Conservation (phyloP, 169 alveolate genomes). For the Plasmodium reichenowi region DNA sequence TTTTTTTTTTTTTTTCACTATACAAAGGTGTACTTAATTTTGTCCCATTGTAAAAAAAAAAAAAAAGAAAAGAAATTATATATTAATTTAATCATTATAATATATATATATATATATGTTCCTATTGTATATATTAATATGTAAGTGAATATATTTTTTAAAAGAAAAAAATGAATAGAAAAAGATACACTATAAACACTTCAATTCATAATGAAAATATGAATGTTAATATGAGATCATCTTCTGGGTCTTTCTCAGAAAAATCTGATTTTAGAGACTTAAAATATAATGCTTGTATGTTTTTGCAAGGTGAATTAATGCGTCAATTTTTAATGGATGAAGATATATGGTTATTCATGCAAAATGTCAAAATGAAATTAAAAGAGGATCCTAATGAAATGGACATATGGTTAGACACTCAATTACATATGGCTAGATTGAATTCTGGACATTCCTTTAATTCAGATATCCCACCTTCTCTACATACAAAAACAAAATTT, state of each 20-base stretch:
- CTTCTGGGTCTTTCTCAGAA: slow-evolving; percentile 6
- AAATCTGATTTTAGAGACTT: slow-evolving; percentile 30
- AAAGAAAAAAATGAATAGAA: slow-evolving; percentile 23
- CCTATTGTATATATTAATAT: neutral
- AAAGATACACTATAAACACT: neutral
- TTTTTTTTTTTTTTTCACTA: too few relatives aligned
- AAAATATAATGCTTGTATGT: slow-evolving; percentile 30
- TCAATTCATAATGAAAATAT: slow-evolving; percentile 13
- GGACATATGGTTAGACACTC: slow-evolving; percentile 63
- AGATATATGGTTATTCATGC: slow-evolving; percentile 73
- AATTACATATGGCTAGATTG: slow-evolving; percentile 33
- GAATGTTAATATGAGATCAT: slow-evolving; percentile 1
- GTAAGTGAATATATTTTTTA: neutral
- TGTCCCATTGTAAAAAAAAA: too few relatives aligned
- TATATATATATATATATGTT: neutral
- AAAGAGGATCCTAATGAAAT: slow-evolving; percentile 51
- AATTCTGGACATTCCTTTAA: slow-evolving; percentile 21
- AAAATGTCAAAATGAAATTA: slow-evolving; percentile 60
- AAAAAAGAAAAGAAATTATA: too few relatives aligned
- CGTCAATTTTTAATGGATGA: slow-evolving; percentile 64
- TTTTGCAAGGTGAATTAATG: slow-evolving; percentile 73
- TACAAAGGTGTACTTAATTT: too few relatives aligned
- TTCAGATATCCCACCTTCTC: slow-evolving; percentile 55
- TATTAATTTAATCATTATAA: too few relatives aligned
- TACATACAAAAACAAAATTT: slow-evolving; percentile 37